Percentiles rank a stretch among this genome's conserved stretches.
These are phyloP conservation scores for Trichophyton schoenleinii DNA, from an alignment of 2,329 filamentous ascomycete genomes.

Conservation along the genomic window DNA sequence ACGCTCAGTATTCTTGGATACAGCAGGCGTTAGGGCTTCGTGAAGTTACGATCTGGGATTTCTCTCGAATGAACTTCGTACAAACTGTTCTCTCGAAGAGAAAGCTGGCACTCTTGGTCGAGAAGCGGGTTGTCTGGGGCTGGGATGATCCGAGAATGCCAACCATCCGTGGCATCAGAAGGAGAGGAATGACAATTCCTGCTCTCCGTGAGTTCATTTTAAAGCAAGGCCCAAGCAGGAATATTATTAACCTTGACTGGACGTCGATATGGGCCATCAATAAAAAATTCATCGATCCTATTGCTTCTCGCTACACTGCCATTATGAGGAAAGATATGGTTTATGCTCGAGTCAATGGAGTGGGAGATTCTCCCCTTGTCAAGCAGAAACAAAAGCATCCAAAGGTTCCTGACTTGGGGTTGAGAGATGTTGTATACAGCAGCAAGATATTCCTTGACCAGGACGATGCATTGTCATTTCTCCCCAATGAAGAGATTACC, in stretches of 20 bases:
- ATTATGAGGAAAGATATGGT: conserved; percentile 58
- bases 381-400: background rate
- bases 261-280: conserved; percentile 45
- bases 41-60: conserved; percentile 25
- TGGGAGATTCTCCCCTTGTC: background rate
- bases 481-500: conserved; percentile 78
- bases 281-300: conserved; percentile 58
- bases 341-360: conserved; percentile 29
- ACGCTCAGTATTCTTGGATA: conserved; percentile 25
- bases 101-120: conserved; percentile 26
- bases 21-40: conserved; percentile 23
- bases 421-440: background rate
- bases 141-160: conserved; percentile 30
- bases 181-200: conserved; percentile 26
- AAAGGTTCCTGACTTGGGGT: conserved; percentile 10
- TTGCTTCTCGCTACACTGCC: conserved; percentile 37
- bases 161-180: conserved; percentile 25
- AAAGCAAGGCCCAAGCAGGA: conserved; percentile 38
- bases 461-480: conserved; percentile 69
- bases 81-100: conserved; percentile 28
- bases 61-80: conserved; percentile 28
- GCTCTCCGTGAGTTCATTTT: conserved; percentile 35
- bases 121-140: conserved; percentile 24
- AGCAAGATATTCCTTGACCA: conserved; percentile 53
- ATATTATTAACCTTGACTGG: conserved; percentile 40